phyloP scores from a whole-genome alignment of 768 basidiomycete genomes.

The Fibroporia radiculosa region DNA sequence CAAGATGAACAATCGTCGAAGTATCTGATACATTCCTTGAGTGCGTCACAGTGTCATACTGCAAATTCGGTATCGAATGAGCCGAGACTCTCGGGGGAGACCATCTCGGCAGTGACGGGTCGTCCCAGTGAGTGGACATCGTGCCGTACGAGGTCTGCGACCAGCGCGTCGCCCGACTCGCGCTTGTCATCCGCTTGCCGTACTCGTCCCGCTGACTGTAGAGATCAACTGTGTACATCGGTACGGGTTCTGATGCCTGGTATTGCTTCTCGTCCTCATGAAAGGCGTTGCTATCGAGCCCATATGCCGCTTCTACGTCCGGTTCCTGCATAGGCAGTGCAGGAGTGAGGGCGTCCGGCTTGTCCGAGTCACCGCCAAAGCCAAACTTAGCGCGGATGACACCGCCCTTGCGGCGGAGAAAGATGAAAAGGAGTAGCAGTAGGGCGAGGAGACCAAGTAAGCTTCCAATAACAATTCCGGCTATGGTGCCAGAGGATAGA shows the following conservation, averaged over 20 bases:
- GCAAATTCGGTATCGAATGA: neutral
- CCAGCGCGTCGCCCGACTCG: neutral
- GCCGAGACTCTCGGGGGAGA: no score
- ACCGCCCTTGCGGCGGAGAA: slow-evolving; percentile 7
- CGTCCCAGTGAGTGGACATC: neutral
- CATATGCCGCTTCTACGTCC: slow-evolving; percentile 9
- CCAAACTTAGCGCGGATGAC: neutral
- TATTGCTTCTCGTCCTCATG: neutral
- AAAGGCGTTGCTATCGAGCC: slow-evolving; percentile 3
- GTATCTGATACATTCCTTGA: neutral
- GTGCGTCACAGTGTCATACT: neutral
- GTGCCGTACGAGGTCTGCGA: slow-evolving; percentile 1
- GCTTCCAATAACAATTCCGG: slow-evolving; percentile 9
- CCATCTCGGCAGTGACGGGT: neutral
- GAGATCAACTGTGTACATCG: no score
- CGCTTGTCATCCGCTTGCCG: neutral
- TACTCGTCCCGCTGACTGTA: neutral
- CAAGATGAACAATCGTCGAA: neutral
- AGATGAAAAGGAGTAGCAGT: slow-evolving; percentile 5
- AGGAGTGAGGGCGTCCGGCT: slow-evolving; percentile 3
- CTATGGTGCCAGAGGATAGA: slow-evolving; percentile 8
- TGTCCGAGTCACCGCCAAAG: neutral
- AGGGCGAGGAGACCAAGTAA: slow-evolving; percentile 5
- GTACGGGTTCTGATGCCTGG: no score
- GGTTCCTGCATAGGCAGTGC: slow-evolving; percentile 10